Conservation (phyloP, 805 yeast genomes). For the Teunomyces pallodes region DNA sequence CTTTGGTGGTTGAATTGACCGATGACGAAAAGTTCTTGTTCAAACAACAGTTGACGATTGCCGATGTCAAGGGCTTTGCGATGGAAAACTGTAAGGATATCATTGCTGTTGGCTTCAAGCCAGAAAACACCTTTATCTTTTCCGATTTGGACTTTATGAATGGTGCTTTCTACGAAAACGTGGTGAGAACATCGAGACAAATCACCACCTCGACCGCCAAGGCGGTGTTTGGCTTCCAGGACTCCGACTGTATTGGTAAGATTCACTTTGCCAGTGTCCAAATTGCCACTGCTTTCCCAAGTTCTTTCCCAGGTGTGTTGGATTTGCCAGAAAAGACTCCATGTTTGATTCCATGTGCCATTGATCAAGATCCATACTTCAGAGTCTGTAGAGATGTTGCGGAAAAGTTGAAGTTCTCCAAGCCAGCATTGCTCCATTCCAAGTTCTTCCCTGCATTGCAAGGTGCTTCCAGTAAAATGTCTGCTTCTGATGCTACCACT, state of each 20-base stretch:
- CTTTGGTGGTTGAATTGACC: constrained; percentile 88
- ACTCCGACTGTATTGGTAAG: constrained; percentile 92
- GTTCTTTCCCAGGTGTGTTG: constrained; percentile 90
- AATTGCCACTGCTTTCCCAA: constrained; percentile 93
- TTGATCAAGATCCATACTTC: constrained; percentile 98
- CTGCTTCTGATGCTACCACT: constrained; percentile 86
- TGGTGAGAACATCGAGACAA: constrained; percentile 87
- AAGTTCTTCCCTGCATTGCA: constrained; percentile 97
- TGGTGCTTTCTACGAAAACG: constrained; percentile 90
- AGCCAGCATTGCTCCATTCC: constrained; percentile 90
- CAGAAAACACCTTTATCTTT: constrained; percentile 91
- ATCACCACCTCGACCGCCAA: constrained; percentile 96
- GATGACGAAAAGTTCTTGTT: constrained; percentile 97
- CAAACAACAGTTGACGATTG: constrained; percentile 85
- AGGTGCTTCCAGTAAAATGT: constrained; percentile 95
- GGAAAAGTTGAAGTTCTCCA: constrained; percentile 81
- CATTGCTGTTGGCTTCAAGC: constrained; percentile 90
- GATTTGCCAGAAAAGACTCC: constrained; percentile 89
- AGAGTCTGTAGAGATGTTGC: constrained; percentile 98
- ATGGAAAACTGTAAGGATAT: constrained; percentile 87
- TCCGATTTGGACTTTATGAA: constrained; percentile 93
- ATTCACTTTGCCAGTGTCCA: constrained; percentile 94
- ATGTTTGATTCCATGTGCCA: constrained; percentile 97
- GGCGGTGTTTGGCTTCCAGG: constrained; percentile 95
- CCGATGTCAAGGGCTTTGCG: constrained; percentile 80